Conservation (phyloP, 2,329 filamentous ascomycete genomes). For the Lecanosticta acicola region DNA sequence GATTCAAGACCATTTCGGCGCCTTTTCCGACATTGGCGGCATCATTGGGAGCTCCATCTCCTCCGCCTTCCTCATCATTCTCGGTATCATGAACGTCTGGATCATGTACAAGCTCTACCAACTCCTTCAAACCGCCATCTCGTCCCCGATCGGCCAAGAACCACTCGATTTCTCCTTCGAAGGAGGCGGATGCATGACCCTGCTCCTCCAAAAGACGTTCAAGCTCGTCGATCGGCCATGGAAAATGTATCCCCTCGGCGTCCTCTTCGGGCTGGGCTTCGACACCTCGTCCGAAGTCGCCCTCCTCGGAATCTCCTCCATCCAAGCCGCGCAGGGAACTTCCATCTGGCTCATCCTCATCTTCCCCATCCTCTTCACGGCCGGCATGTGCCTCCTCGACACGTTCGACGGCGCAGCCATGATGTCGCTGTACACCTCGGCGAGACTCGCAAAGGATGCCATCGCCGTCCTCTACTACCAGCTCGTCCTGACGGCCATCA, state of each 20-base stretch:
- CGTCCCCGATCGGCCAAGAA: constrained; percentile 33
- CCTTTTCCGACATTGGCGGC: constrained; percentile 72
- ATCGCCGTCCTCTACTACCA: constrained; percentile 95
- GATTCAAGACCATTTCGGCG: constrained; percentile 71
- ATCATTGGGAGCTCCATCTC: constrained; percentile 87
- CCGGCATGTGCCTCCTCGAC: constrained; percentile 91
- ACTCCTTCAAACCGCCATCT: constrained; percentile 59
- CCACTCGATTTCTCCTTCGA: constrained; percentile 56
- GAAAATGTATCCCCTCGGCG: constrained; percentile 93
- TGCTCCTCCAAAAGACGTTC: constrained; percentile 69
- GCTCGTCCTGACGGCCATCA: constrained; percentile 76
- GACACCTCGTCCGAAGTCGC: constrained; percentile 95
- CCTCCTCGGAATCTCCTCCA: constrained; percentile 78
- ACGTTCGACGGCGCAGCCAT: constrained; percentile 90
- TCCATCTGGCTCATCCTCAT: constrained; percentile 91
- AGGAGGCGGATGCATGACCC: constrained; percentile 69
- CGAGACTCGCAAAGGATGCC: constrained; percentile 67
- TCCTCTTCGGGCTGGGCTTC: constrained; percentile 84
- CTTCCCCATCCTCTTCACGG: constrained; percentile 85
- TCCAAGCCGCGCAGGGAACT: constrained; percentile 79
- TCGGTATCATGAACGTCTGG: constrained; percentile 79
- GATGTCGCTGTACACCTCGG: constrained; percentile 87
- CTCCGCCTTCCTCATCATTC: constrained; percentile 71
- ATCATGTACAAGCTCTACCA: constrained; percentile 74
- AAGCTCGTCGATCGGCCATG: constrained; percentile 67